Conservation (phyloP, 371 early-diverging fungal genomes). For the Catenaria anguillulae region DNA sequence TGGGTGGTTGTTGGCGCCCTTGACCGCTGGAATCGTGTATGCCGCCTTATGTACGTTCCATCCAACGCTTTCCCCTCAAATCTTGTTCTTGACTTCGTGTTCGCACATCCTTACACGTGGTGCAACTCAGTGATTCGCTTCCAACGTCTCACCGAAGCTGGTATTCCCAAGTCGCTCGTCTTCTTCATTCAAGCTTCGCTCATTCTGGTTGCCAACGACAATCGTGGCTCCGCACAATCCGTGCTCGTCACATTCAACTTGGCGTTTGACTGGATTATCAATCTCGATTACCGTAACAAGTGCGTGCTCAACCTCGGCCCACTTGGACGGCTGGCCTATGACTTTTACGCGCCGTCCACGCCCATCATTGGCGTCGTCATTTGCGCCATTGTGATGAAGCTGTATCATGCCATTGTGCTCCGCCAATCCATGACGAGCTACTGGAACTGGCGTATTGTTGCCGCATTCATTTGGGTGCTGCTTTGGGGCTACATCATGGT, state of each 20-base stretch:
- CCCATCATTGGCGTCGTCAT: not conserved
- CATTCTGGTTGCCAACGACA: not conserved
- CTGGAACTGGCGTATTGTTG: slow-evolving; percentile 4
- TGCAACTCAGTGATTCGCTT: not conserved
- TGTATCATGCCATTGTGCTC: not conserved
- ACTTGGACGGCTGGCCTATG: slow-evolving; percentile 1
- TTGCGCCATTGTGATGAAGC: not conserved
- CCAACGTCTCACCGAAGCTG: slow-evolving; percentile 5
- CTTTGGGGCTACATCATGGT: not conserved
- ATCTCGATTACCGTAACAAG: not conserved
- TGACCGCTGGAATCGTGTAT: not conserved
- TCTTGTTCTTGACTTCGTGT: too few relatives aligned
- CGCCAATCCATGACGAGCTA: not conserved
- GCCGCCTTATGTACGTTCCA: not conserved
- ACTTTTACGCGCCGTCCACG: not conserved
- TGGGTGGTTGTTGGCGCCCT: not conserved
- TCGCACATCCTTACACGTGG: too few relatives aligned
- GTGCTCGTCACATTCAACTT: not conserved
- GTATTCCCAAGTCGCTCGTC: slow-evolving; percentile 6
- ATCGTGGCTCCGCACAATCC: not conserved
- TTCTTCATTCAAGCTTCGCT: not conserved
- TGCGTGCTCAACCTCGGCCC: not conserved
- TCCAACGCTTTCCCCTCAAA: not conserved
- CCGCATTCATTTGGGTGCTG: slow-evolving; percentile 2
- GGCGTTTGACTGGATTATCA: slow-evolving; percentile 3